Base-by-base conservation (phyloP, 208 protist species). In the Herpetomonas muscarum region DNA sequence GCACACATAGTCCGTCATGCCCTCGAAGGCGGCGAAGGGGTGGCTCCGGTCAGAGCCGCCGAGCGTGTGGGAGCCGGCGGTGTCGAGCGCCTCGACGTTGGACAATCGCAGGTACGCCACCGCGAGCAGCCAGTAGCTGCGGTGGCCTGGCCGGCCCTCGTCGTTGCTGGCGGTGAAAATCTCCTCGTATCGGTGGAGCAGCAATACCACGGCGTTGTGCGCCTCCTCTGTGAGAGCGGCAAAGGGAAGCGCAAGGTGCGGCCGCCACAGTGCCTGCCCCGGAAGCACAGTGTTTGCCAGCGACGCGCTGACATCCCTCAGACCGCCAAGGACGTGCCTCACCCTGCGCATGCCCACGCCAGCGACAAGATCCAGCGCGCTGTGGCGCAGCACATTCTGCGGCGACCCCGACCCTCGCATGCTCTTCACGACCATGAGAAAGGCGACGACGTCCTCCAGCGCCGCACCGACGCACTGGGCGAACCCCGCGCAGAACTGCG, bases 81-180 rank as follows among this genome's bases (percentile, higher is more conserved):
- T 29, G 29, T 19, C 10, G 41, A 9, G 22, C 5, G 41, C 41
- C 5, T 59, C 50, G 37, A 74, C 44, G 13, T 63, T 58, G 21
- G 76, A 69, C n/a, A 82, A 57, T 3, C 76, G 65, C 17, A 82
- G 61, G 54, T 78, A 73, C 3, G 69, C 70, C 19, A 82, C 57
- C 1, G 70, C 61, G 7, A 82, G 64, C 12, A 82, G 47, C 76
- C 76, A 82, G 39, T 69, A 67, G 4, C 42, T 55, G 49, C 76
- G 76, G 46, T 78, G 76, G 30, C 52, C 13, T 24, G 67, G 22
- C 21, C 51, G 7, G 37, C 21, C 22, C 3, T 17, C 21, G 26
- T 36, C 0, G 28, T 21, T n/a, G 3, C n/a, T 46, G 19, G 39
- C 42, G 26, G 22, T 24, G 15, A 30, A 15, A 0, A 60, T 44